Percentiles rank a stretch among this genome's conserved stretches.
Evolutionary conservation across 768 basidiomycete genomes (phyloP).

Genomic region (Hygrocybe punicea): DNA sequence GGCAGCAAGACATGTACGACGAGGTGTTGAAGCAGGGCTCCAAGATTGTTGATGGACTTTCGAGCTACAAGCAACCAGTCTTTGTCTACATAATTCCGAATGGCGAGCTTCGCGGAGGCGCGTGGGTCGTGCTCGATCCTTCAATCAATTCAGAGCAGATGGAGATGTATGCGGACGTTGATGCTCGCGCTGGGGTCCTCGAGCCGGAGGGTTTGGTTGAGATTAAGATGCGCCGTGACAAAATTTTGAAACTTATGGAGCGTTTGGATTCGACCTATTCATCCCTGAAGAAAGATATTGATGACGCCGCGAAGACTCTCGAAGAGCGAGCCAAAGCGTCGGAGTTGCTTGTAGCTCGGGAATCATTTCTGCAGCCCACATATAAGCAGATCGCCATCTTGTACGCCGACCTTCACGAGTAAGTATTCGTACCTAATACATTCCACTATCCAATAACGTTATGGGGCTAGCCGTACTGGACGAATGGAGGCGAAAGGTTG

Average conservation of each 20-base stretch:
- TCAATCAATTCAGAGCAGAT: constrained; percentile 96
- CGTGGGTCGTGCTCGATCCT: constrained; percentile 98
- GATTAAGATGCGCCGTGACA: constrained; percentile 96
- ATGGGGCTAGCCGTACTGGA: constrained; percentile 75
- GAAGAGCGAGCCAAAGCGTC: constrained; percentile 73
- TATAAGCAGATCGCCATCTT: constrained; percentile 92
- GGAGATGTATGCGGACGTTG: constrained; percentile 99
- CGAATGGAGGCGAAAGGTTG: constrained; percentile 99
- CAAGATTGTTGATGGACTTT: constrained; percentile 97
- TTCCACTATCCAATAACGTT: neutral
- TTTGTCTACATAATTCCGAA: constrained; percentile 99
- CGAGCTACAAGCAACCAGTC: constrained; percentile 94
- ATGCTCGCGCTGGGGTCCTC: constrained; percentile 91
- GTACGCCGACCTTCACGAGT: constrained; percentile 97
- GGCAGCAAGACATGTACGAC: constrained; percentile 99
- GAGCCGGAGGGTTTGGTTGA: constrained; percentile 98
- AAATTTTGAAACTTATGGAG: constrained; percentile 87
- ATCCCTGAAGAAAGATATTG: constrained; percentile 73
- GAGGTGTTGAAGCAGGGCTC: constrained; percentile 96
- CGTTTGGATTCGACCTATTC: constrained; percentile 85
- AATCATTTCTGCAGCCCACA: constrained; percentile 77
- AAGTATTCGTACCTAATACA: constrained; percentile 29
- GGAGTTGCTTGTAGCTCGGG: constrained; percentile 68
- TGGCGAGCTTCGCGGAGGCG: constrained; percentile 97
- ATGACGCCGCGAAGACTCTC: constrained; percentile 64